Evolutionary conservation across 2,329 filamentous ascomycete genomes (phyloP), one percentile per base, ranked within the genome.

Genomic region (Scytalidium lignicola): DNA sequence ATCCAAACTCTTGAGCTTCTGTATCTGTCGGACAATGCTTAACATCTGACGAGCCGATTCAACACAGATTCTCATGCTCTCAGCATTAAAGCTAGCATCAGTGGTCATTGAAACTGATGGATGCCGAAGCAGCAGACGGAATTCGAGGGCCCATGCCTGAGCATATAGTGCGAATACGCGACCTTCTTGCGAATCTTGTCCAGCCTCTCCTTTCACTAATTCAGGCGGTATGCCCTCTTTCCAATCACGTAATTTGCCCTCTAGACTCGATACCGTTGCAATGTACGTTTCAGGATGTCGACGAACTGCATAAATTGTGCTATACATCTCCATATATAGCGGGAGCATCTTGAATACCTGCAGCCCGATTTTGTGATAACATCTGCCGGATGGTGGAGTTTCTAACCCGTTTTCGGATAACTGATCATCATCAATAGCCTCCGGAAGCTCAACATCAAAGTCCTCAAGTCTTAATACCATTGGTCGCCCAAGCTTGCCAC

Each of bases 371-470:
- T 80, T 74, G 60, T 84, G 90, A 1, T 75, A 75, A 62, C 87
- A 92, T 41, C 78, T 78, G n/a, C 74, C 71, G 15, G 32, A 37
- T 37, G 32, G 32, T 2, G 72, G 66, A 6, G 71, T 70, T 56
- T 83, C 75, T n/a, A 85, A 70, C 2, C 83, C 83, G 3, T 80
- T 70, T 32, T 88, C 82, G 0, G 77, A 79, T 0, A 90, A 75
- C 23, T 83, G 47, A 56, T 87, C 83, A 62, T 95, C 90, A 21
- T 84, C 74, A 26, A 91, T 75, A 4, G 82, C 70, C 50, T 87
- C 77, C 1, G 88, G 89, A 43, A 90, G 79, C 53, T 90, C 88
- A 29, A 88, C 80, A 59, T 95, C 89, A 57, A 90, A 86, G 55
- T 93, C 88, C 46, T 88, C 82, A 3, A 83, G 70, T 10, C 81